A percentile compares a stretch with the other conserved stretches of the same genome.
phyloP scores from a whole-genome alignment of 352 stramenopile genomes.

The Phytopythium sindhum region DNA sequence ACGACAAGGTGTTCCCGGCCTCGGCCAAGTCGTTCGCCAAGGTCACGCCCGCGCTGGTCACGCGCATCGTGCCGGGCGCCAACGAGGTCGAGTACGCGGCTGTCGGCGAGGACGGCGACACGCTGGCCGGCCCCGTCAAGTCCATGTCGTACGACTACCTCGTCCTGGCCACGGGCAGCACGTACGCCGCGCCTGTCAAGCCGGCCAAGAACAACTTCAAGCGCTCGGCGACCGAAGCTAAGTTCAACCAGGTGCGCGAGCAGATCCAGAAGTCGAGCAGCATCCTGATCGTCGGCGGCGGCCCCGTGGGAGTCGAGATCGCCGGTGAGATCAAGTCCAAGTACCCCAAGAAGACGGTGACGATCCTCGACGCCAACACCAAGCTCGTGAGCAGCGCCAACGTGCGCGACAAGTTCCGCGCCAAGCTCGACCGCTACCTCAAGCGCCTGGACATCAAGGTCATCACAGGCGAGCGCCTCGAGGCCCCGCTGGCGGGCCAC shows the following conservation, averaged over 20 bases:
- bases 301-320: slow-evolving; percentile 54
- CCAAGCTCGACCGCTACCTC: slow-evolving; percentile 30
- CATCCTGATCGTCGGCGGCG: slow-evolving; percentile 59
- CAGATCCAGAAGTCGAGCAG: slow-evolving; percentile 38
- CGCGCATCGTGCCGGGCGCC: slow-evolving; percentile 21
- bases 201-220: slow-evolving; percentile 31
- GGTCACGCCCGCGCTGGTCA: slow-evolving; percentile 40
- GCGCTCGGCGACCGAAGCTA: slow-evolving; percentile 24
- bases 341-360: slow-evolving; percentile 57
- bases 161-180: slow-evolving; percentile 55
- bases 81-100: slow-evolving; percentile 39
- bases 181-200: slow-evolving; percentile 61
- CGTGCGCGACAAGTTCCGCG: slow-evolving; percentile 44
- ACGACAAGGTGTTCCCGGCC: slow-evolving; percentile 43
- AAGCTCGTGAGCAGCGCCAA: slow-evolving; percentile 35
- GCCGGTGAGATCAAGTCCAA: slow-evolving; percentile 54
- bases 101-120: slow-evolving; percentile 28
- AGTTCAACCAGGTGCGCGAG: slow-evolving; percentile 35
- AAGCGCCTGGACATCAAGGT: slow-evolving; percentile 42
- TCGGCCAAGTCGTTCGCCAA: slow-evolving; percentile 28
- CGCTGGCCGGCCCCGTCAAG: slow-evolving; percentile 21
- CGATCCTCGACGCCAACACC: slow-evolving; percentile 36
- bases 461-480: slow-evolving; percentile 38
- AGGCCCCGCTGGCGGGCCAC: slow-evolving; percentile 28
- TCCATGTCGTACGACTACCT: slow-evolving; percentile 55